A percentile compares a stretch with the other conserved stretches of the same genome.
Conservation (phyloP, 176 grass and related monocot genomes). For the Oryza brachyantha region DNA sequence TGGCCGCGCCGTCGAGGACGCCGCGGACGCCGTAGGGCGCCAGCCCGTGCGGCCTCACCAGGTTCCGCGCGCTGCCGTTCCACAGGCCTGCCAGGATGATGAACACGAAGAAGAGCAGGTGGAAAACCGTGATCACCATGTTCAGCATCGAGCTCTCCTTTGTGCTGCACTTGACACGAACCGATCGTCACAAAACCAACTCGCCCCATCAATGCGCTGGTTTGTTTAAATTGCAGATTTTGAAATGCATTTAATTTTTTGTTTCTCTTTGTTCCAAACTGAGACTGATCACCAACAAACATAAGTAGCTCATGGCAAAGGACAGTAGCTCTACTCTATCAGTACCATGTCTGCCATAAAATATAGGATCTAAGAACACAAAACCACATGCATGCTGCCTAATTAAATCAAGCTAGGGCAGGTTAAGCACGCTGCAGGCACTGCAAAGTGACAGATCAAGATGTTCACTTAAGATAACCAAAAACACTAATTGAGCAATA, state of each 20-base stretch:
- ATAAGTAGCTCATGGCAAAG: background rate
- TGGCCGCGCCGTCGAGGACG: constrained; percentile 77
- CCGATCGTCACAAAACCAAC: background rate
- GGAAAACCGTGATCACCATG: constrained; percentile 78
- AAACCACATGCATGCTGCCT: background rate
- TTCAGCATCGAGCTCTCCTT: constrained; percentile 92
- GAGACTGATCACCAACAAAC: background rate
- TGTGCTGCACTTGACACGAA: constrained; percentile 42
- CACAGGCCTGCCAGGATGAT: constrained; percentile 67
- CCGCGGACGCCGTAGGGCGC: constrained; percentile 66
- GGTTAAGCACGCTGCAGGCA: background rate
- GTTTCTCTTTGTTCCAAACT: background rate
- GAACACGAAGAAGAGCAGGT: constrained; percentile 86
- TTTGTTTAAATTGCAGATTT: background rate
- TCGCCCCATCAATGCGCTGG: background rate
- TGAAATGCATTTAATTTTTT: background rate
- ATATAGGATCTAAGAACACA: constrained; percentile 18
- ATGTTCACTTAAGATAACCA: no score
- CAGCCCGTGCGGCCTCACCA: constrained; percentile 62
- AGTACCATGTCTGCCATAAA: constrained; percentile 22
- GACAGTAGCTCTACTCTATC: background rate
- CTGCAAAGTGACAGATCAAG: background rate
- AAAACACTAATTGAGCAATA: no score
- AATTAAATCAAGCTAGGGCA: background rate
- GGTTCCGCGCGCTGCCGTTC: constrained; percentile 60